Percentiles rank a stretch among this genome's conserved stretches.
These are phyloP conservation scores for Beverwykella pulmonaria DNA, from an alignment of 495 filamentous ascomycete genomes.

Conservation along the genomic window DNA sequence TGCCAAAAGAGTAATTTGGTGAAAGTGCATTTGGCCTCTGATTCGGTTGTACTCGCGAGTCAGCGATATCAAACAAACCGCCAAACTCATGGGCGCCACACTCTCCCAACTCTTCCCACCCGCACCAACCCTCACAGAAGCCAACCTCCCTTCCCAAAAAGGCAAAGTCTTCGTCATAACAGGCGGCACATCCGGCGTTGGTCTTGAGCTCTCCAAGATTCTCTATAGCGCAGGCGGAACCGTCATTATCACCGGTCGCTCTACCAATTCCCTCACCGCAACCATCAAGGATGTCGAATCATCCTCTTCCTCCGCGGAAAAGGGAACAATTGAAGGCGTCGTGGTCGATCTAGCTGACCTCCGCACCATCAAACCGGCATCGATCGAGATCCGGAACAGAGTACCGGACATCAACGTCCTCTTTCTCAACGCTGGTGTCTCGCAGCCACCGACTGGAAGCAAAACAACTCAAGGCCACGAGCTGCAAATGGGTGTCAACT, in stretches of 20 bases:
- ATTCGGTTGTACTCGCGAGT: too few species aligned
- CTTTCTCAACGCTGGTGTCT: constrained; percentile 54
- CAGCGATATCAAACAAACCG: too few species aligned
- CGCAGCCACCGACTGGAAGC: constrained; percentile 47
- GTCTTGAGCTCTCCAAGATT: constrained; percentile 46
- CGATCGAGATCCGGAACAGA: constrained; percentile 45
- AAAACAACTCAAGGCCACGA: constrained; percentile 49
- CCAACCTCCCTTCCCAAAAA: constrained; percentile 11
- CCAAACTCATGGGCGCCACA: constrained; percentile 11
- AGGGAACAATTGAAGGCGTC: neutral
- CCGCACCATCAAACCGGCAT: constrained; percentile 50
- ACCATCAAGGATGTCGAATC: constrained; percentile 9
- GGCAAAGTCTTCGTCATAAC: constrained; percentile 41
- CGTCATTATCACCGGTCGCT: constrained; percentile 46
- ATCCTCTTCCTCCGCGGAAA: constrained; percentile 19
- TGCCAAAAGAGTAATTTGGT: too few species aligned
- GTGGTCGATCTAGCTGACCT: constrained; percentile 52
- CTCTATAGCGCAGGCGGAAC: constrained; percentile 45
- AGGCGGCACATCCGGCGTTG: constrained; percentile 46
- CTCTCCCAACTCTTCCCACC: constrained; percentile 25
- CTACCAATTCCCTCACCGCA: neutral
- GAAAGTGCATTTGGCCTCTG: too few species aligned
- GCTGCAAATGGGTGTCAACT: constrained; percentile 54
- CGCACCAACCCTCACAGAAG: constrained; percentile 10
- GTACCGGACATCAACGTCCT: constrained; percentile 54